phyloP scores from a whole-genome alignment of 495 filamentous ascomycete genomes.

The Elasticomyces elasticus region DNA sequence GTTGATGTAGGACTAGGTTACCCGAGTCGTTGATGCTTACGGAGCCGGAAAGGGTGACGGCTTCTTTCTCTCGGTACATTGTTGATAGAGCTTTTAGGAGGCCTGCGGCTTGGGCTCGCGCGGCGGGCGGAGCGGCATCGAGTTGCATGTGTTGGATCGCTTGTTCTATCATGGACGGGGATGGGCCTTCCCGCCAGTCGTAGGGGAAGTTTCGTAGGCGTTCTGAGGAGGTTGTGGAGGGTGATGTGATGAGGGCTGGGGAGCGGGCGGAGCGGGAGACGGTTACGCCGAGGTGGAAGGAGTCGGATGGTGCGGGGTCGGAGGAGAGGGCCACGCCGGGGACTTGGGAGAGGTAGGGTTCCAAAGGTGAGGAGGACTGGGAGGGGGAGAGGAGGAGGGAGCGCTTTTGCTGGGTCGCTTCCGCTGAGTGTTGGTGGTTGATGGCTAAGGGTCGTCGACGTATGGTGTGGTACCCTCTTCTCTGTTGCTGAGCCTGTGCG shows the following conservation, averaged over 20 bases:
- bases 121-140: slow-evolving; percentile 29
- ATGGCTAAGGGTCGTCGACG: slow-evolving; percentile 3
- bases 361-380: slow-evolving; percentile 52
- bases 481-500: slow-evolving; percentile 11
- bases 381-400: slow-evolving; percentile 50
- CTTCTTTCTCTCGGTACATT: slow-evolving; percentile 61
- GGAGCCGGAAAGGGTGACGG: slow-evolving; percentile 34
- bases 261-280: slow-evolving; percentile 53
- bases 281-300: slow-evolving; percentile 49
- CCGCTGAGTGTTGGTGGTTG: neutral
- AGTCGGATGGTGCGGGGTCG: slow-evolving; percentile 27
- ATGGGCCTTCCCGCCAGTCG: slow-evolving; percentile 40
- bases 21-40: slow-evolving; percentile 9
- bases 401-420: slow-evolving; percentile 30
- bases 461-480: slow-evolving; percentile 26
- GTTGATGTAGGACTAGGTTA: slow-evolving; percentile 26
- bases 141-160: slow-evolving; percentile 46
- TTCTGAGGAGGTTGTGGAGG: slow-evolving; percentile 33
- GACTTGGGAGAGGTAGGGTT: slow-evolving; percentile 30
- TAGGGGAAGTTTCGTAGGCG: slow-evolving; percentile 51
- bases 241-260: slow-evolving; percentile 59
- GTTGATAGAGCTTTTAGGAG: slow-evolving; percentile 46
- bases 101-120: slow-evolving; percentile 30
- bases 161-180: slow-evolving; percentile 29
- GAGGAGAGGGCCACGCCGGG: slow-evolving; percentile 2